Base-by-base conservation (phyloP, 441 rosid genomes). In the Adansonia madagascariensis region DNA sequence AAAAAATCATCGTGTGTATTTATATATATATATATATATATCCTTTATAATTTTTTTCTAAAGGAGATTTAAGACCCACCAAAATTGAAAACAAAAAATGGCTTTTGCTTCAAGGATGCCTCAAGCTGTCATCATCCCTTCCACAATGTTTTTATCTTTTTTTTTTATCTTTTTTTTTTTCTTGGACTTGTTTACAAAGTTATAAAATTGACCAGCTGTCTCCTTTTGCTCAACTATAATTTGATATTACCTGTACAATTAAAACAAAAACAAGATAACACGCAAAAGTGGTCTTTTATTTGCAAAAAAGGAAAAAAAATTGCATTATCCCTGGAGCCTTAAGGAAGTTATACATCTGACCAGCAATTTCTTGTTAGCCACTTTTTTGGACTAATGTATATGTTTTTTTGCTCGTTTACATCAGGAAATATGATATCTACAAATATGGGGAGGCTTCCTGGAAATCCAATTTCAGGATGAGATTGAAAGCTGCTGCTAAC, bases 21-120 rank as follows among this genome's bases (percentile, higher is more conserved):
- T 27, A 27, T 27, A 27, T 27, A 31, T 31, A 31, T 31, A 27
- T 18, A 20, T 20, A 56, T 56, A 56, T 6, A 17, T 1, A 11
- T 31, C 22, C 3, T 41, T 17, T 49, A 41, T 65, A 65, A 17
- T 4, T 65, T n/a, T 17, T 9, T 15, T 43, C 9, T 31, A 14
- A 27, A 65, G 50, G 1, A 52, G 22, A 11, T 6, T 47, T 0
- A 31, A 53, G 62, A 6, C 49, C 49, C 59, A 43, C 27, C 47
- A 53, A 2, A 8, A 70, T 50, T 27, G 61, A 9, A 52, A 27
- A 70, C 27, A 27, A 70, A 31, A 31, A 27, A 27, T 50, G 9
- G 59, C 62, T 71, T 71, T 35, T 53, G 75, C 61, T 71, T 71
- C 74, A 17, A 35, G 59, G 62, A 35, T 31, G 24, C 49, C 49